Evolutionary conservation across 108 stramenopile species (phyloP).

Genomic region (Cyclotella atomus): DNA sequence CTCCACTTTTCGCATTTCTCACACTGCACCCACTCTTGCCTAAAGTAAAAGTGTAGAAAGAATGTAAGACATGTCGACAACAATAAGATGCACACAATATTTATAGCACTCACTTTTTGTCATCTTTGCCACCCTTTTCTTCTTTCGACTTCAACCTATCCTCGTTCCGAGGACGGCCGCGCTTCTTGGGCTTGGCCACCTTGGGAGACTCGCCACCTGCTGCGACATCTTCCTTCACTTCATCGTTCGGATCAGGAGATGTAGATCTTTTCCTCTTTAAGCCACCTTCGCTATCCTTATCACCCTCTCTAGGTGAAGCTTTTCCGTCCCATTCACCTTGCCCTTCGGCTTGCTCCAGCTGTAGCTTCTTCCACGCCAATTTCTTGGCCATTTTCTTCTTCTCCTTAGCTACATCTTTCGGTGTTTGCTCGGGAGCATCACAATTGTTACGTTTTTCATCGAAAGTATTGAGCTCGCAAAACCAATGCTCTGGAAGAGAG

Average conservation of each 20-base stretch:
- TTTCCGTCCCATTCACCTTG: background rate
- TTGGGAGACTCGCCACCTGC: slow-evolving; percentile 27
- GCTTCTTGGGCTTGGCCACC: slow-evolving; percentile 19
- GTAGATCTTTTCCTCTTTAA: background rate
- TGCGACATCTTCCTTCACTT: slow-evolving; percentile 1
- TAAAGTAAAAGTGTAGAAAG: too few relatives aligned
- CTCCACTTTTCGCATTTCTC: slow-evolving; percentile 90
- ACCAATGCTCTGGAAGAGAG: slow-evolving; percentile 82
- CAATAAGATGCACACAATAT: background rate
- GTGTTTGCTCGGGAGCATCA: slow-evolving; percentile 71
- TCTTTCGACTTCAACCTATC: slow-evolving; percentile 37
- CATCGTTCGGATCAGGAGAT: slow-evolving; percentile 6
- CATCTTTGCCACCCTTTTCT: slow-evolving; percentile 39
- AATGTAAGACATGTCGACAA: too few relatives aligned
- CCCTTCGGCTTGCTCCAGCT: slow-evolving; percentile 34
- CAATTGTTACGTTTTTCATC: slow-evolving; percentile 73
- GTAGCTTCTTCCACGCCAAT: slow-evolving; percentile 43
- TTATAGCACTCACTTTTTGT: slow-evolving; percentile 10
- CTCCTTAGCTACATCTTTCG: slow-evolving; percentile 70
- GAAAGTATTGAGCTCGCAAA: slow-evolving; percentile 81
- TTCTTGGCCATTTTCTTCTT: slow-evolving; percentile 60
- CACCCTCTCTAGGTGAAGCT: background rate
- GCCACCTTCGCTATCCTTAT: background rate
- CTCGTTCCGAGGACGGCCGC: slow-evolving; percentile 55
- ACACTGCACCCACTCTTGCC: slow-evolving; percentile 90